Evolutionary conservation across 75 land plant species (phyloP), one percentile per base, ranked within the genome.

Genomic region (Chamaecyparis obtusa): DNA sequence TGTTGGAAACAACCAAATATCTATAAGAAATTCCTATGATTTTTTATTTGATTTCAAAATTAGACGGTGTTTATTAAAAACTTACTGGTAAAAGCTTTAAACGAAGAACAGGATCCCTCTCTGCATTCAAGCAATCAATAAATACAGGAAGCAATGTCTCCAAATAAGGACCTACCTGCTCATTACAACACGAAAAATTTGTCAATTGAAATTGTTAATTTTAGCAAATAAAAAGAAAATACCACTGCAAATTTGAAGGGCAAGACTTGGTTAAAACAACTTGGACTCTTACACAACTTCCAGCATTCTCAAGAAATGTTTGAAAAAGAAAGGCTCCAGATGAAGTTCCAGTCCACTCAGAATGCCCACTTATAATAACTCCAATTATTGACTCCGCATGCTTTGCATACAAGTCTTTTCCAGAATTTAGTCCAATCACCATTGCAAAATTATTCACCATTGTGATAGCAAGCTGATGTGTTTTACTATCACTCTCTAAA

Each of bases 61-160:
- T 57, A 57, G 27, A 19, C 7, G 7, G 19, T 15, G 24, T 21
- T 0, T 57, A 57, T 57, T 36, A 76, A 36, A 44, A 76, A 88
- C 71, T 36, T 79, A 90, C 91, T 75, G 89, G 90, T 76, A 90
- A 54, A 81, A 89, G 43, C 64, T 64, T 49, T 71, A 90, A 84
- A 41, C 91, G 91, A 69, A 90, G 91, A 55, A 90, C 85, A 54
- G 90, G 91, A 72, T 90, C 91, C 83, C 86, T 90, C 60, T 90
- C 87, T 51, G 74, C 39, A 21, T 89, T 64, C 84, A 90, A 74
- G 80, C 90, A 88, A 11, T 46, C 67, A 11, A 44, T 37, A 83
- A 90, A 89, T 41, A 90, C 46, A 43, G 87, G 90, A 43, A 90
- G 37, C 17, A 90, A 67, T 67, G 86, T 74, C 55, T 77, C 57